These are phyloP conservation scores for Candida anutae DNA, from an alignment of 1,139 yeast genomes.

Conservation along the genomic window DNA sequence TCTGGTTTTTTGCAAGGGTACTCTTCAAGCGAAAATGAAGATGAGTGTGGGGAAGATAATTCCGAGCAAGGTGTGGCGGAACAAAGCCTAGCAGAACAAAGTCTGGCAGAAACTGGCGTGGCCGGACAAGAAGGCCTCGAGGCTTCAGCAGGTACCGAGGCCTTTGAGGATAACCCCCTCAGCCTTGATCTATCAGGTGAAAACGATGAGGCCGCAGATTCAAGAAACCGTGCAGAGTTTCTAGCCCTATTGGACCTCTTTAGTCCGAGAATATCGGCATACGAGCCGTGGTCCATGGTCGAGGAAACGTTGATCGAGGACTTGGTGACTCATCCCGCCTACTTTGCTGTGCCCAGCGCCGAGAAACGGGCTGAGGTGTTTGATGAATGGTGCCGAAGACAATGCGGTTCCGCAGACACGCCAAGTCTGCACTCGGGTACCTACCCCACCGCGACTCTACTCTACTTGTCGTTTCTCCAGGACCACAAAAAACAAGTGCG, in stretches of 20 bases:
- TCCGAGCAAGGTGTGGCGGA: conserved; percentile 1
- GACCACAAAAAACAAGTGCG: conserved; percentile 23
- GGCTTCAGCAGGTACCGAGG: neutral
- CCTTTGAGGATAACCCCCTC: neutral
- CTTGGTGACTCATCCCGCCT: conserved; percentile 23
- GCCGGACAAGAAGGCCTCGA: neutral
- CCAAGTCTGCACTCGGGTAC: conserved; percentile 1
- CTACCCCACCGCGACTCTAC: conserved; percentile 21
- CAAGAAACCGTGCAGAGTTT: conserved; percentile 15
- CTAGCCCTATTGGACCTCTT: conserved; percentile 16
- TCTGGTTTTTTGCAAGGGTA: no score
- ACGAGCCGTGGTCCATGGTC: conserved; percentile 33
- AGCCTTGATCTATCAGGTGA: neutral
- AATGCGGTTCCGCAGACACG: conserved; percentile 1
- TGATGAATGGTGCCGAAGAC: conserved; percentile 19
- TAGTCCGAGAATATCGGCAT: conserved; percentile 19
- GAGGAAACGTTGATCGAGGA: conserved; percentile 29
- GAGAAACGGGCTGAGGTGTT: conserved; percentile 18
- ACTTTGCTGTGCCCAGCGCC: conserved; percentile 16
- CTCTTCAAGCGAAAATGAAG: conserved; percentile 1
- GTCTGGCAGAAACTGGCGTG: neutral
- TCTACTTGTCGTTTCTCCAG: conserved; percentile 21
- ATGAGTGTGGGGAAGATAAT: conserved; percentile 3
- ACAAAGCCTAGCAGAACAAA: neutral
- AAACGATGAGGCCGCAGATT: neutral